A percentile compares a stretch with the other conserved stretches of the same genome.
phyloP scores from a whole-genome alignment of 2,329 filamentous ascomycete species.

The Rutstroemia sydowiana region DNA sequence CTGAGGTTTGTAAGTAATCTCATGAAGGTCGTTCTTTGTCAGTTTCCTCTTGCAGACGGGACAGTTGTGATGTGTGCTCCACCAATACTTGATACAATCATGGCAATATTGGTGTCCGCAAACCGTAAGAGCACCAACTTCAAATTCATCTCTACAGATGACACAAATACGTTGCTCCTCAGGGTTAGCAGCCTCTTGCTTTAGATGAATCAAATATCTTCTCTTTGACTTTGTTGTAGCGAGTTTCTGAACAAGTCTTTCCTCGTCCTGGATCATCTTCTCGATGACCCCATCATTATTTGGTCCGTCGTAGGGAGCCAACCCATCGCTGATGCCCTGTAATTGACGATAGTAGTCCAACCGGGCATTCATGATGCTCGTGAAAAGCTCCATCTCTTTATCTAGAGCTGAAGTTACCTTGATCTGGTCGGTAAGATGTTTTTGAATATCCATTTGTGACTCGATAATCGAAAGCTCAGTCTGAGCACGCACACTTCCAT shows the following conservation, averaged over 20 bases:
- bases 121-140: slow-evolving; percentile 71
- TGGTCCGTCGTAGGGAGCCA: slow-evolving; percentile 62
- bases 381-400: slow-evolving; percentile 70
- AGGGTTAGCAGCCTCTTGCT: slow-evolving; percentile 39
- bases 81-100: slow-evolving; percentile 78
- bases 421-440: slow-evolving; percentile 42
- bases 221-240: slow-evolving; percentile 62
- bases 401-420: slow-evolving; percentile 46
- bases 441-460: slow-evolving; percentile 53
- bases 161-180: slow-evolving; percentile 67
- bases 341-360: slow-evolving; percentile 87
- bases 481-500: slow-evolving; percentile 46
- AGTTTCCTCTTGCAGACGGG: slow-evolving; percentile 67
- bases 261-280: slow-evolving; percentile 52
- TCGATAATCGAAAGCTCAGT: slow-evolving; percentile 60
- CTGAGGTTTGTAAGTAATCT: slow-evolving; percentile 76
- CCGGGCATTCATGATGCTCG: slow-evolving; percentile 72
- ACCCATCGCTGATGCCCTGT: slow-evolving; percentile 83
- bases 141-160: slow-evolving; percentile 75
- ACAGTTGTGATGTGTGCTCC: slow-evolving; percentile 30
- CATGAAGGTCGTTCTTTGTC: slow-evolving; percentile 61
- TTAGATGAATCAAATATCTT: slow-evolving; percentile 53
- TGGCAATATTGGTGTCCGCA: slow-evolving; percentile 93
- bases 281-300: slow-evolving; percentile 22
- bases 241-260: slow-evolving; percentile 49